Base-by-base conservation (phyloP, 257 asterid species). In the Solanum pinnatisectum region DNA sequence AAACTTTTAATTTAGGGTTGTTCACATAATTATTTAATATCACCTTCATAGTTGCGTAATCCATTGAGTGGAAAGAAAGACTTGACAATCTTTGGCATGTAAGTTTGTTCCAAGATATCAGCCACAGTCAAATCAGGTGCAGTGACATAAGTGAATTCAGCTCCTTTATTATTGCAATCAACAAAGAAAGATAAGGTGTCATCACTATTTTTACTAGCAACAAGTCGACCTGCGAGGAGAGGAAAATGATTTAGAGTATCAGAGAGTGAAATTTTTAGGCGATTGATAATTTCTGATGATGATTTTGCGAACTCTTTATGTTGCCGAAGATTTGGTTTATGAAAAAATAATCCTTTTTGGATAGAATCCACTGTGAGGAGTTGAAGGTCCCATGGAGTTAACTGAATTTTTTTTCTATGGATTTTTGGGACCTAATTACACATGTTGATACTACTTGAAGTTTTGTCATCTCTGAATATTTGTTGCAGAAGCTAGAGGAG, bases 151-250 rank as follows among this genome's bases (percentile, higher is more conserved):
- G 83, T 82, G 12, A 93, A 92, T 33, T 87, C 87, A 0, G 67
- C 94, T 30, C 98, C 94, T 0, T 87, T 86, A 39, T 90, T 88
- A 71, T 76, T 93, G 89, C 96, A 93, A 40, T 91, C 87, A 30
- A 93, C 22, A 83, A 84, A 93, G 86, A 88, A 88, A 42, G 85
- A 74, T 0, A 25, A 5, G 1, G 91, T 86, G 33, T 72, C 76
- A 11, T 93, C 91, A 3, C 27, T 15, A 42, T 88, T 72, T 37
- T 49, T 82, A n/a, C 13, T 20, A 20, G 89, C 36, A 52, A 87
- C 89, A 14, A 94, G 60, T 79, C 94, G 96, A 71, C 96, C 98
- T 9, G 92, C 92, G 44, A 94, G 92, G 1, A 92, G 94, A 35
- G 95, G 93, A 27, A 93, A 95, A 92, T 88, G 92, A 84, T 59